A percentile compares a stretch with the other conserved stretches of the same genome.
These are phyloP conservation scores for Suillus subalutaceus DNA, from an alignment of 768 basidiomycete species.

Conservation along the genomic window DNA sequence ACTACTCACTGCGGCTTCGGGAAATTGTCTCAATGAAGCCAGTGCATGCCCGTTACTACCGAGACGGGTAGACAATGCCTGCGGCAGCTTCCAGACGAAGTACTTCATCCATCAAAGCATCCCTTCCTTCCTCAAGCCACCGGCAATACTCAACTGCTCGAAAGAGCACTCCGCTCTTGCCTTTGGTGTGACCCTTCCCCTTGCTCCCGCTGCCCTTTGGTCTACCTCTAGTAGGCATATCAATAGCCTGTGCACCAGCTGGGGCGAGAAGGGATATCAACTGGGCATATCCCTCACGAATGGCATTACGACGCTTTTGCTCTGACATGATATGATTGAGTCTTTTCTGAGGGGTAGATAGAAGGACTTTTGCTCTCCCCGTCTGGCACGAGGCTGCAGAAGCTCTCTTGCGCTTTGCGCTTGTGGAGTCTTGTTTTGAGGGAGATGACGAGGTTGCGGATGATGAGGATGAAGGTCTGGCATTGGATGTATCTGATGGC, in stretches of 20 bases:
- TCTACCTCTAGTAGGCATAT: constrained; percentile 76
- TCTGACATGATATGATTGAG: constrained; percentile 95
- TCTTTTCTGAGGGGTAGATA: constrained; percentile 85
- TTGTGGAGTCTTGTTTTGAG: constrained; percentile 17
- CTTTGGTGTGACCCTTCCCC: constrained; percentile 72
- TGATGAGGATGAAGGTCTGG: constrained; percentile 11
- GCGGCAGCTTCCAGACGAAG: constrained; percentile 67
- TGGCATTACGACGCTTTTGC: constrained; percentile 90
- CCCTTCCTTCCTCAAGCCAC: constrained; percentile 85
- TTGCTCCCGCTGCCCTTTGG: constrained; percentile 76
- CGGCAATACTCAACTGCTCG: constrained; percentile 83
- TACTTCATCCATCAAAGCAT: constrained; percentile 72
- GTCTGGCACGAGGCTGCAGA: constrained; percentile 26
- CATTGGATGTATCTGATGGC: constrained; percentile 5
- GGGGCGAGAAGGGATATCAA: constrained; percentile 81
- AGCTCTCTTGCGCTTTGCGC: constrained; percentile 25
- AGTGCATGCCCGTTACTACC: neutral
- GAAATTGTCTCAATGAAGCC: neutral
- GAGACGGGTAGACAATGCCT: constrained; percentile 40
- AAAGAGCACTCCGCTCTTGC: constrained; percentile 88
- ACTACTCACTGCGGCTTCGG: neutral
- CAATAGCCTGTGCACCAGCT: constrained; percentile 70
- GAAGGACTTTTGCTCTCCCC: constrained; percentile 59
- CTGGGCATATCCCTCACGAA: constrained; percentile 87
- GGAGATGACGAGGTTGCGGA: constrained; percentile 13